Base-by-base conservation (phyloP, 2,329 filamentous ascomycete genomes). In the Colletotrichum orbiculare region DNA sequence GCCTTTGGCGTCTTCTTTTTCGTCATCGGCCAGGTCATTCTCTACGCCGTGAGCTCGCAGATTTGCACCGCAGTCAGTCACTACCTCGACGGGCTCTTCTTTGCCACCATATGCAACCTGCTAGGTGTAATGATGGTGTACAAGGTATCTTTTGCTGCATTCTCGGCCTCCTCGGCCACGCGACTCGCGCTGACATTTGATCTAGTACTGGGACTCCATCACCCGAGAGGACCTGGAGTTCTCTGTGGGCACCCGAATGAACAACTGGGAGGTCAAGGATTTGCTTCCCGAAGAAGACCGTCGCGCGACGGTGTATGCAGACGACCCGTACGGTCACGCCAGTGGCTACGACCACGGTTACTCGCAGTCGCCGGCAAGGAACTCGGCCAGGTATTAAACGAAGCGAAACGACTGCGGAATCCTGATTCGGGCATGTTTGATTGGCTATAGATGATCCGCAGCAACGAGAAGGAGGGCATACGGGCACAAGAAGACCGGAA, bases 51-150 rank as follows among this genome's bases (percentile, higher is more conserved):
- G 74, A 96, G 93, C 80, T 85, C 90, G 69, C 88, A 85, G 68
- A 94, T 99, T 73, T 99, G 96, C 82, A 85, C 90, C 55, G 87
- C 88, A 50, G 89, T 94, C 43, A 89, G 93, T 78, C 96, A 99
- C 78, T 99, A 98, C 75, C 80, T 99, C 53, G 96, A 99, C 74
- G 95, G 95, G 0, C 80, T 98, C 52, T 97, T 98, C 81, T 94
- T 99, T 74, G 93, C 94, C 5, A 97, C 95, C 0, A 89, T 95
- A 60, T 96, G 94, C 82, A 99, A 99, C 75, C 81, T 99, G 48
- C 83, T 99, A 47, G 93, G 90, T 11, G 95, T 99, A 67, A 99
- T 99, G 96, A 99, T 98, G 96, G 90, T 99, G 42, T 99, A 99
- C 86, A 99, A 99, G 91, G 93, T 85, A 79, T 57, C 79, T 25